Evolutionary conservation across 495 filamentous ascomycete species (phyloP), one percentile per base, ranked within the genome.

Genomic region (Xylaria venustula): DNA sequence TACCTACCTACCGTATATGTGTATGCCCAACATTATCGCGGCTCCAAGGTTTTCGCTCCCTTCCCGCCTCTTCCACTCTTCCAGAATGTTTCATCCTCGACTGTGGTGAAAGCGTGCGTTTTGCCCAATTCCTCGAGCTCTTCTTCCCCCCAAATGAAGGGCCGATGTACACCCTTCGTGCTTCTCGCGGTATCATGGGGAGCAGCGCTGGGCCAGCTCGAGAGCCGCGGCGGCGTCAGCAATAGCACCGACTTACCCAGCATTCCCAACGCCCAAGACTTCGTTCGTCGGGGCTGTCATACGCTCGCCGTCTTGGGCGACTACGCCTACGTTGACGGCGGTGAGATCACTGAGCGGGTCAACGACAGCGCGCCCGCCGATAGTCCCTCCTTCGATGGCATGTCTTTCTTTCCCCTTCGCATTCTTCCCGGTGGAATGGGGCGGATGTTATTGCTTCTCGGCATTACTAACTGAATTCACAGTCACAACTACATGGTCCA

Each of bases 401-500:
- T 15, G 60, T 51, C 17, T 2, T 34, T 28, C 30, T 11, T 34
- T 30, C 23, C 42, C 25, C 19, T n/a, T n/a, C n/a, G n/a, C n/a
- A n/a, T n/a, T n/a, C n/a, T n/a, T n/a, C n/a, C 22, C 15, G 4
- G 41, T 17, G 34, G 23, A 36, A 28, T 25, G 14, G 23, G 3
- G n/a, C n/a, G n/a, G n/a, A n/a, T n/a, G n/a, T n/a, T n/a, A n/a
- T n/a, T n/a, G n/a, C n/a, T n/a, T n/a, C n/a, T 36, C 8, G 17
- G 7, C 32, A 12, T 28, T 37, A 46, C 52, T 62, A 25, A 55
- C 15, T 3, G 34, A 48, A 15, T 73, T 68, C 70, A 0, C 23
- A 60, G 57, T 52, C 1, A 71, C 63, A 57, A 71, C 69, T 7
- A 78, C 75, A 1, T 63, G 74, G 49, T 79, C 74, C 30, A 62